Conservation (phyloP, 345 rosid genomes). For the Cardamine chenopodiifolia region DNA sequence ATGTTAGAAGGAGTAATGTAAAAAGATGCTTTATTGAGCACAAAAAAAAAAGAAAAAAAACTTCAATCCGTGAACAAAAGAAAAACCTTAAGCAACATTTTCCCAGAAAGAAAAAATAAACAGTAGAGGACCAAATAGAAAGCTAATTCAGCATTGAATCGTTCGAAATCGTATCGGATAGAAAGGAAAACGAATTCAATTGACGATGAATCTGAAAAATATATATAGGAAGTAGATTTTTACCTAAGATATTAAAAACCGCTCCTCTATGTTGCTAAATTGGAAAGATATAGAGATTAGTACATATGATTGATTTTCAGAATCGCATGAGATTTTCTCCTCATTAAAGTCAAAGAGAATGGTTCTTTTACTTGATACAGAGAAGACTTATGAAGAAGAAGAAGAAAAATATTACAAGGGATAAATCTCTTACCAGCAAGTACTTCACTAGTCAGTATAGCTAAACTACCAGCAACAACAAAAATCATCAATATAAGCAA, state of each 20-base stretch:
- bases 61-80: constrained; percentile 5
- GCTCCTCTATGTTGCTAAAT: neutral
- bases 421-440: no score
- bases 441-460: constrained; percentile 23
- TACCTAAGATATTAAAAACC: constrained; percentile 12
- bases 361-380: constrained; percentile 22
- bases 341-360: constrained; percentile 2
- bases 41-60: neutral
- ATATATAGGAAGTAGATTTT: neutral
- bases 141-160: constrained; percentile 21
- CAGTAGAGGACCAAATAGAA: neutral
- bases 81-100: constrained; percentile 38
- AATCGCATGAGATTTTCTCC: neutral
- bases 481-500: neutral
- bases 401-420: neutral
- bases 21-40: constrained; percentile 11
- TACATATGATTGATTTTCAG: neutral
- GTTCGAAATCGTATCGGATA: neutral
- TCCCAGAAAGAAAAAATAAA: neutral
- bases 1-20: neutral
- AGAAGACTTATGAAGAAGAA: constrained; percentile 1
- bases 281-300: neutral
- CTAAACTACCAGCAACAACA: neutral
- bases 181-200: neutral
- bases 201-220: constrained; percentile 15